These are phyloP conservation scores for Flammula alnicola DNA, from an alignment of 1,284 basidiomycete species.

Conservation along the genomic window DNA sequence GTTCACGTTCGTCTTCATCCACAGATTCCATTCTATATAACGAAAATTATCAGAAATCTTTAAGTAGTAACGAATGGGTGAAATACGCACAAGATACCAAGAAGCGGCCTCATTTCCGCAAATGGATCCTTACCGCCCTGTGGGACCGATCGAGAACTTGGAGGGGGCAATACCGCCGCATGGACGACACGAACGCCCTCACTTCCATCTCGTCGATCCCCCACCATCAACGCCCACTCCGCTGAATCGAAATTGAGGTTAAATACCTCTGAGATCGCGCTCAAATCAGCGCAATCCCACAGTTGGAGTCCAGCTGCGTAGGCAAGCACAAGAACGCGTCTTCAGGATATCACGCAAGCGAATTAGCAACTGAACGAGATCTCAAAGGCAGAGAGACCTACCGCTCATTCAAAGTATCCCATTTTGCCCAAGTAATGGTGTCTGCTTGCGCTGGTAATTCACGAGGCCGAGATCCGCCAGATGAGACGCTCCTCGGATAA, in stretches of 20 bases:
- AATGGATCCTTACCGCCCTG: slow-evolving; percentile 34
- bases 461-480: too few relatives aligned
- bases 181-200: slow-evolving; percentile 41
- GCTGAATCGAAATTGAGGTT: slow-evolving; percentile 42
- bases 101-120: slow-evolving; percentile 45
- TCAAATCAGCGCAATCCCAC: slow-evolving; percentile 70
- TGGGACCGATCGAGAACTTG: too few relatives aligned
- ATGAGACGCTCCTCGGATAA: too few relatives aligned
- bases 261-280: slow-evolving; percentile 56
- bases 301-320: slow-evolving; percentile 66
- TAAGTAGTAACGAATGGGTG: too few relatives aligned
- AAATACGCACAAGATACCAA: slow-evolving; percentile 61
- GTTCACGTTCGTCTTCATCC: too few relatives aligned
- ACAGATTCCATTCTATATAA: too few relatives aligned
- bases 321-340: slow-evolving; percentile 62
- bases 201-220: background rate
- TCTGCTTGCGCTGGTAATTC: too few relatives aligned
- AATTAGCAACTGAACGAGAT: slow-evolving; percentile 4
- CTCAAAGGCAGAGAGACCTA: slow-evolving; percentile 29
- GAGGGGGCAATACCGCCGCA: slow-evolving; percentile 52
- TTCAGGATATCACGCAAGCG: slow-evolving; percentile 26
- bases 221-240: slow-evolving; percentile 14
- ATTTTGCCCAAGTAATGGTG: slow-evolving; percentile 35
- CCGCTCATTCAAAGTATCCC: slow-evolving; percentile 38
- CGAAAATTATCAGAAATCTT: too few relatives aligned